Percentiles rank a stretch among this genome's conserved stretches.
Evolutionary conservation across 192 early-diverging fungal species (phyloP).

Genomic region (Linnemannia exigua): DNA sequence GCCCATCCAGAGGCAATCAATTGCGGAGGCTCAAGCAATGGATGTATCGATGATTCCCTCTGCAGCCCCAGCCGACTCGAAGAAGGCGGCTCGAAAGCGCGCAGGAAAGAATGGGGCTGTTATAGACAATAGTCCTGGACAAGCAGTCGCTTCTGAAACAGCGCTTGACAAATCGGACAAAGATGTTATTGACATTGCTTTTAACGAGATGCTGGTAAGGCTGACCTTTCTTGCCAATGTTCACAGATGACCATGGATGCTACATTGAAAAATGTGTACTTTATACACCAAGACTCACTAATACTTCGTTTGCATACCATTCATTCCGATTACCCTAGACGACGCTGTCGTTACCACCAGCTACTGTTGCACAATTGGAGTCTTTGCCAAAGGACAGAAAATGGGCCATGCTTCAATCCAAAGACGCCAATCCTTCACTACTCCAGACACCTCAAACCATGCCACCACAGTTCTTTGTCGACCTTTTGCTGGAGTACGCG

Average conservation of each 20-base stretch:
- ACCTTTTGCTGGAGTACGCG: constrained; percentile 31
- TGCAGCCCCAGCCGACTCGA: not conserved
- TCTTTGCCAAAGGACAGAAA: constrained; percentile 41
- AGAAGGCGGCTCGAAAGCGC: not conserved
- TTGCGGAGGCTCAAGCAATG: constrained; percentile 20
- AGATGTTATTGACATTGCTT: constrained; percentile 38
- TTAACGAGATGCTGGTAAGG: constrained; percentile 50
- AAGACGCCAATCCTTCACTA: constrained; percentile 28
- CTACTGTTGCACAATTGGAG: constrained; percentile 29
- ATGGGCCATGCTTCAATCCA: constrained; percentile 36
- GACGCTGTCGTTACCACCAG: constrained; percentile 16
- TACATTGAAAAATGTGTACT: not conserved
- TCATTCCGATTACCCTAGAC: constrained; percentile 3
- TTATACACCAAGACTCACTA: not conserved
- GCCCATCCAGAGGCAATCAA: constrained; percentile 33
- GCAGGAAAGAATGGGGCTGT: not conserved
- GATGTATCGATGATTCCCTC: not conserved
- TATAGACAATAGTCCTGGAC: not conserved
- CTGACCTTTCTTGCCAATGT: too few relatives aligned
- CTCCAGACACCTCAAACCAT: constrained; percentile 34
- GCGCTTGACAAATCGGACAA: not conserved
- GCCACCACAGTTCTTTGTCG: constrained; percentile 49
- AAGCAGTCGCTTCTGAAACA: not conserved
- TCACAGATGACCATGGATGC: not conserved
- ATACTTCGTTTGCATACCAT: not conserved